phyloP scores from a whole-genome alignment of 2,329 filamentous ascomycete genomes.

The Pseudodiploospora longispora region DNA sequence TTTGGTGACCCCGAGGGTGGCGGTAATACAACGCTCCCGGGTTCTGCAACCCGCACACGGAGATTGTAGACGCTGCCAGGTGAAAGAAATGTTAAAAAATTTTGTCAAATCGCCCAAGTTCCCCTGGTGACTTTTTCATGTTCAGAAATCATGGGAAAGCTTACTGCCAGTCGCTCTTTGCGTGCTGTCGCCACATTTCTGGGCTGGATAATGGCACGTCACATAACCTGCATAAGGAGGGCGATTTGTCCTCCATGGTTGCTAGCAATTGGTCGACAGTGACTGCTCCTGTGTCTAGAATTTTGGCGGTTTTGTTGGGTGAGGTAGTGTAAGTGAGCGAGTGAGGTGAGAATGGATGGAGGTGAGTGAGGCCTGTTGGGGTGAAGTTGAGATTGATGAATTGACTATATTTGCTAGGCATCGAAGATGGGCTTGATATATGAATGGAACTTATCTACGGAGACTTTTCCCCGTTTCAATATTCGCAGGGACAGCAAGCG shows the following conservation, averaged over 20 bases:
- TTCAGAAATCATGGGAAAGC: background rate
- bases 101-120: background rate
- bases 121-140: background rate
- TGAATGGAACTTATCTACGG: background rate
- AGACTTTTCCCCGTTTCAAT: no score
- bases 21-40: slow-evolving; percentile 9
- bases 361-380: background rate
- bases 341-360: background rate
- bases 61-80: slow-evolving; percentile 16
- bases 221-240: slow-evolving; percentile 15
- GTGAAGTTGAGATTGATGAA: background rate
- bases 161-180: slow-evolving; percentile 17
- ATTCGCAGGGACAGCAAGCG: no score
- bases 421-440: slow-evolving; percentile 1
- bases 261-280: background rate
- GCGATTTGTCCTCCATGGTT: slow-evolving; percentile 9
- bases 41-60: slow-evolving; percentile 14
- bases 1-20: slow-evolving; percentile 5
- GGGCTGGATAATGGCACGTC: slow-evolving; percentile 10
- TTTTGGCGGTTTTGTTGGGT: slow-evolving; percentile 1
- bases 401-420: background rate
- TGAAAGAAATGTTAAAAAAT: background rate
- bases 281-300: background rate
- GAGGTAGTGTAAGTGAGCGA: background rate
- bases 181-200: slow-evolving; percentile 14